Conservation (phyloP, 305 asterid species). For the Fraxinus sp. region DNA sequence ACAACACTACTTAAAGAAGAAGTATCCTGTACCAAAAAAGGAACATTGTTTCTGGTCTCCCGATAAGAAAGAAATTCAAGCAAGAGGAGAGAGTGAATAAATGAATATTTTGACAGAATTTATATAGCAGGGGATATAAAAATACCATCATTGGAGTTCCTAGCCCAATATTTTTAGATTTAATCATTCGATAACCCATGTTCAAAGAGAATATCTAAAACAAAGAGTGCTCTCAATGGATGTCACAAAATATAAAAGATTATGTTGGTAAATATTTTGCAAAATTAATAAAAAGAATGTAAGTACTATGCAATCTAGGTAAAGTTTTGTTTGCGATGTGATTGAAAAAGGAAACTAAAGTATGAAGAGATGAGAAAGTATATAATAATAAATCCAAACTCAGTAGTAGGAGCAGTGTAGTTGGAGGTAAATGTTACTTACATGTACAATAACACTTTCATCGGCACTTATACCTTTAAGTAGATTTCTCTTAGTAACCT, state of each 20-base stretch:
- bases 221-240: conserved; percentile 2
- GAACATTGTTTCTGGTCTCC: conserved; percentile 30
- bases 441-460: conserved; percentile 87
- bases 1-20: conserved; percentile 70
- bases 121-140: neutral
- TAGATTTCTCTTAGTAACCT: conserved; percentile 69
- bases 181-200: neutral
- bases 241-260: conserved; percentile 2
- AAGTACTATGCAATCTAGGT: neutral
- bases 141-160: neutral
- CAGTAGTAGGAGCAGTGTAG: conserved; percentile 5
- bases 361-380: neutral
- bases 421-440: conserved; percentile 46
- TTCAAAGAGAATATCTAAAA: neutral
- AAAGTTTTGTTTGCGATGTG: neutral
- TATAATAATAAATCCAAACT: neutral
- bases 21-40: conserved; percentile 67
- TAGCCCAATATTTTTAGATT: neutral
- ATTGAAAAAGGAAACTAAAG: neutral
- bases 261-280: neutral
- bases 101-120: neutral
- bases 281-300: neutral
- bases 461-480: conserved; percentile 97
- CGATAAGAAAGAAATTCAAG: conserved; percentile 11
- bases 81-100: conserved; percentile 9